Percentiles rank a stretch among this genome's conserved stretches.
Evolutionary conservation across 352 stramenopile species (phyloP).

Genomic region (Globisporangium perplexum): DNA sequence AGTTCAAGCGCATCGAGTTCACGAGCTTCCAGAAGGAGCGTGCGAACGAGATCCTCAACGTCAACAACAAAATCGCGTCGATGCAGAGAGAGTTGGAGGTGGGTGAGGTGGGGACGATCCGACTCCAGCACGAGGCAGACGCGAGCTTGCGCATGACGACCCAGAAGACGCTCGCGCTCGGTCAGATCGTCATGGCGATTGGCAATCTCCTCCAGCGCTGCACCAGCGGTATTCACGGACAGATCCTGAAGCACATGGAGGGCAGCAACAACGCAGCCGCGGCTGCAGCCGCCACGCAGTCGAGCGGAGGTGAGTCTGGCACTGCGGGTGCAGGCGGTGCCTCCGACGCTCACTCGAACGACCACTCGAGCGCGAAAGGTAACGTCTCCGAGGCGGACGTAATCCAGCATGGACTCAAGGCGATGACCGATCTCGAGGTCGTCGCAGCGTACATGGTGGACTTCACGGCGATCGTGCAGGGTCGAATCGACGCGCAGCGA

Average conservation of each 20-base stretch:
- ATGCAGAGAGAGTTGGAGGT: conserved; percentile 78
- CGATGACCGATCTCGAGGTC: conserved; percentile 88
- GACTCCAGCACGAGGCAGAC: conserved; percentile 86
- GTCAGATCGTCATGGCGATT: conserved; percentile 88
- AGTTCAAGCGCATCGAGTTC: conserved; percentile 78
- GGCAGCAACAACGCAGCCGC: conserved; percentile 29
- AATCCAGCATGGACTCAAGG: conserved; percentile 78
- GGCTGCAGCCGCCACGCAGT: conserved; percentile 10
- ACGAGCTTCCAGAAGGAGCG: conserved; percentile 85
- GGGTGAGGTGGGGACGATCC: conserved; percentile 59
- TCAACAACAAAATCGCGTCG: conserved; percentile 88
- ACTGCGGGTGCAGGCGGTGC: not conserved
- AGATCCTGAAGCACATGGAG: conserved; percentile 87
- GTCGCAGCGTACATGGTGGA: conserved; percentile 93
- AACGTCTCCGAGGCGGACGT: conserved; percentile 80
- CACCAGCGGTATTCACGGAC: conserved; percentile 80
- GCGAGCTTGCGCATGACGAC: conserved; percentile 83
- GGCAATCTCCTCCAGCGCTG: conserved; percentile 78
- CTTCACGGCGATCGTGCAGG: conserved; percentile 83
- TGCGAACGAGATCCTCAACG: conserved; percentile 90
- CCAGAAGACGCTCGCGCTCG: conserved; percentile 88
- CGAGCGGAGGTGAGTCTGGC: conserved; percentile 1
- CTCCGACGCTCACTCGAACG: not conserved
- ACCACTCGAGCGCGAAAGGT: conserved; percentile 12
- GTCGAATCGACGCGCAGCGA: conserved; percentile 59